A percentile compares a stretch with the other conserved stretches of the same genome.
phyloP scores from a whole-genome alignment of 768 basidiomycete species.

The Kwoniella dejecticola region DNA sequence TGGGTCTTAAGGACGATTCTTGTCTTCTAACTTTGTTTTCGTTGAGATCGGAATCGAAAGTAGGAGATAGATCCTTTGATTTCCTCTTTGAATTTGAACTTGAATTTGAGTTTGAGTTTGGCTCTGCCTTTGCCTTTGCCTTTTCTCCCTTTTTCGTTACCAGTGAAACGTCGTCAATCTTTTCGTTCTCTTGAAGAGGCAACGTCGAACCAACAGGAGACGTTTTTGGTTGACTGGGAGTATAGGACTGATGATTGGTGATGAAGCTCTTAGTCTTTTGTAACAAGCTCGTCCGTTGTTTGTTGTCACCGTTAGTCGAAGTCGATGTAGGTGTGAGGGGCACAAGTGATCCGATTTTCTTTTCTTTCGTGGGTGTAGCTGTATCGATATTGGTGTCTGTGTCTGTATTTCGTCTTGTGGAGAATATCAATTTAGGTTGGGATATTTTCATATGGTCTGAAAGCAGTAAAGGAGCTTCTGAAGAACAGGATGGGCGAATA shows the following conservation, averaged over 20 bases:
- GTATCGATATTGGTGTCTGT: background rate
- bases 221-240: too few species aligned
- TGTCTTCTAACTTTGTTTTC: background rate
- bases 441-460: slow-evolving; percentile 2
- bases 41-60: background rate
- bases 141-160: too few species aligned
- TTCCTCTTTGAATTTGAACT: background rate
- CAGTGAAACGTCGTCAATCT: too few species aligned
- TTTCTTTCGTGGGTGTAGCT: background rate
- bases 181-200: too few species aligned
- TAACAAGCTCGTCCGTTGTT: background rate
- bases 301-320: too few species aligned
- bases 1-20: background rate
- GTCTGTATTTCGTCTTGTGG: slow-evolving; percentile 6
- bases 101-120: background rate
- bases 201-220: too few species aligned
- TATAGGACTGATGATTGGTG: too few species aligned
- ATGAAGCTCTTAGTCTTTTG: background rate
- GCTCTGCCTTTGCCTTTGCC: too few species aligned
- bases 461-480: background rate
- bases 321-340: background rate
- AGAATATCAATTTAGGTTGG: slow-evolving; percentile 12
- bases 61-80: background rate
- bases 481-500: too few species aligned
- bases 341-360: background rate